Conservation (phyloP, 345 rosid genomes). For the Citrus inodora region DNA sequence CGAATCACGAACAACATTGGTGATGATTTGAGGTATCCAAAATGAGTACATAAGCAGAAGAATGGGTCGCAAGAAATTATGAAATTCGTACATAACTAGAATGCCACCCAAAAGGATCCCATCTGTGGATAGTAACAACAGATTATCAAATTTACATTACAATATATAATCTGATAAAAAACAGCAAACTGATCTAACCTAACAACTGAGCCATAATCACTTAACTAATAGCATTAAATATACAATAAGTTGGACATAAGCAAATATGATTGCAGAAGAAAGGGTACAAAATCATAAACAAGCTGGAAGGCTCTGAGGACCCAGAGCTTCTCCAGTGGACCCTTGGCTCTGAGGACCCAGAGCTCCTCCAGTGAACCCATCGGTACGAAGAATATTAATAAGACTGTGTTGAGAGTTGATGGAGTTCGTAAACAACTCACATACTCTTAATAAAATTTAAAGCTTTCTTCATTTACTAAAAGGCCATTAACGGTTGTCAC, state of each 20-base stretch:
- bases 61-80: constrained; percentile 64
- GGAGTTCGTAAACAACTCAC: not conserved
- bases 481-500: not conserved
- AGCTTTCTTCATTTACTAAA: not conserved
- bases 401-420: not conserved
- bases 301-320: not conserved
- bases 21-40: constrained; percentile 92
- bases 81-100: constrained; percentile 91
- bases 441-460: not conserved
- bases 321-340: not conserved
- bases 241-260: not conserved
- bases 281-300: not conserved
- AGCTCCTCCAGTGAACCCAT: not conserved
- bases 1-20: constrained; percentile 81
- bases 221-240: not conserved
- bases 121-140: constrained; percentile 48
- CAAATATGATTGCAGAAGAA: not conserved
- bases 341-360: too few species aligned
- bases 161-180: not conserved
- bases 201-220: constrained; percentile 4
- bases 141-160: constrained; percentile 3
- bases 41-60: constrained; percentile 86
- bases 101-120: constrained; percentile 98
- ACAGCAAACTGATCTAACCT: not conserved
- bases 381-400: not conserved